Evolutionary conservation across 2,329 filamentous ascomycete species (phyloP).

Genomic region (Cladophialophora psammophila): DNA sequence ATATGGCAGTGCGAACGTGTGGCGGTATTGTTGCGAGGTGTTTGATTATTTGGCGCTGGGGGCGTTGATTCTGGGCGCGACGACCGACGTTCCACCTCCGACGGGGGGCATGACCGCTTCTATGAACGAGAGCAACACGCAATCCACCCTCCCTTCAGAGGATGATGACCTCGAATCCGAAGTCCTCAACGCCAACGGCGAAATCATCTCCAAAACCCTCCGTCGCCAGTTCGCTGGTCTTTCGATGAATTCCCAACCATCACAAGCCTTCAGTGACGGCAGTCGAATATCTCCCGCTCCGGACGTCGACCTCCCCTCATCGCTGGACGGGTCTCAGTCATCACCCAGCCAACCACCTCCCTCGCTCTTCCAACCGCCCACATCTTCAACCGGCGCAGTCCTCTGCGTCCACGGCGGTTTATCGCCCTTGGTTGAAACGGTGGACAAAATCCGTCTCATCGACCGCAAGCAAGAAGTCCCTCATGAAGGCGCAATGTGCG

Average conservation of each 20-base stretch:
- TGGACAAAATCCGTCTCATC: slow-evolving; percentile 93
- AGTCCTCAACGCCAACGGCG: slow-evolving; percentile 83
- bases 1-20: slow-evolving; percentile 95
- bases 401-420: slow-evolving; percentile 95
- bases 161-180: slow-evolving; percentile 89
- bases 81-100: slow-evolving; percentile 61
- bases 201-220: slow-evolving; percentile 69
- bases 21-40: slow-evolving; percentile 96
- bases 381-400: slow-evolving; percentile 75
- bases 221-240: slow-evolving; percentile 42
- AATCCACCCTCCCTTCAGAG: slow-evolving; percentile 60
- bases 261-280: slow-evolving; percentile 21
- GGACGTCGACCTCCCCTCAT: slow-evolving; percentile 52
- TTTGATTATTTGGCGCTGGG: slow-evolving; percentile 96
- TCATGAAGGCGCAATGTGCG: slow-evolving; percentile 98
- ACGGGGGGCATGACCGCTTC: slow-evolving; percentile 48
- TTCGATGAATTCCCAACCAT: slow-evolving; percentile 26
- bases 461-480: slow-evolving; percentile 98
- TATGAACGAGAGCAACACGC: slow-evolving; percentile 51
- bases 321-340: slow-evolving; percentile 70
- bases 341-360: slow-evolving; percentile 70
- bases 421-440: slow-evolving; percentile 86
- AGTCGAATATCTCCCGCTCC: slow-evolving; percentile 41
- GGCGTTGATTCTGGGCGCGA: slow-evolving; percentile 87
- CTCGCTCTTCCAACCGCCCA: slow-evolving; percentile 38